phyloP scores from a whole-genome alignment of 257 asterid genomes.

The Solanum ossicruentum region DNA sequence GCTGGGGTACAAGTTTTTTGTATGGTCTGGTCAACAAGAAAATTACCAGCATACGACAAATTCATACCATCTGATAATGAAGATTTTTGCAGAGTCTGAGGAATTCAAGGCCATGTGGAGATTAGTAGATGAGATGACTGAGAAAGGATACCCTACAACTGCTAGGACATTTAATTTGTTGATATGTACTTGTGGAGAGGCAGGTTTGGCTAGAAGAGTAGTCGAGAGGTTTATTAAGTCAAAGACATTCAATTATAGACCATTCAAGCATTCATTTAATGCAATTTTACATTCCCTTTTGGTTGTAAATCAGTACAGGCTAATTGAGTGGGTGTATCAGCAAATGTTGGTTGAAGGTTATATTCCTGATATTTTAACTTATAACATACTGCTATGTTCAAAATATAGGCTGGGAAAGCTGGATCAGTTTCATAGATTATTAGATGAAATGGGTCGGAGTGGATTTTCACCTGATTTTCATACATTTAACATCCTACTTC shows the following conservation, averaged over 20 bases:
- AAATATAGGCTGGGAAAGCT: constrained; percentile 76
- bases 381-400: constrained; percentile 77
- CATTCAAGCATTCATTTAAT: constrained; percentile 64
- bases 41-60: constrained; percentile 52
- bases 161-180: constrained; percentile 83
- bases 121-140: constrained; percentile 73
- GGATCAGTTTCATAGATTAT: constrained; percentile 63
- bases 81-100: constrained; percentile 66
- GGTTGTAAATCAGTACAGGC: constrained; percentile 44
- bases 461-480: constrained; percentile 86
- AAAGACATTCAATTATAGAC: constrained; percentile 72
- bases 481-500: constrained; percentile 79
- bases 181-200: constrained; percentile 86
- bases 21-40: constrained; percentile 82
- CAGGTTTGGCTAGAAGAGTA: constrained; percentile 74
- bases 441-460: constrained; percentile 68
- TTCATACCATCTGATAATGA: constrained; percentile 65
- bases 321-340: constrained; percentile 90
- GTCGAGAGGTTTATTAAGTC: constrained; percentile 85
- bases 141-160: constrained; percentile 66
- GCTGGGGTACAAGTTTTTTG: constrained; percentile 80
- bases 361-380: constrained; percentile 76
- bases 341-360: constrained; percentile 73
- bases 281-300: constrained; percentile 76
- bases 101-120: constrained; percentile 95